Base-by-base conservation (phyloP, 139 green algal species). In the Picochlorum sp. region DNA sequence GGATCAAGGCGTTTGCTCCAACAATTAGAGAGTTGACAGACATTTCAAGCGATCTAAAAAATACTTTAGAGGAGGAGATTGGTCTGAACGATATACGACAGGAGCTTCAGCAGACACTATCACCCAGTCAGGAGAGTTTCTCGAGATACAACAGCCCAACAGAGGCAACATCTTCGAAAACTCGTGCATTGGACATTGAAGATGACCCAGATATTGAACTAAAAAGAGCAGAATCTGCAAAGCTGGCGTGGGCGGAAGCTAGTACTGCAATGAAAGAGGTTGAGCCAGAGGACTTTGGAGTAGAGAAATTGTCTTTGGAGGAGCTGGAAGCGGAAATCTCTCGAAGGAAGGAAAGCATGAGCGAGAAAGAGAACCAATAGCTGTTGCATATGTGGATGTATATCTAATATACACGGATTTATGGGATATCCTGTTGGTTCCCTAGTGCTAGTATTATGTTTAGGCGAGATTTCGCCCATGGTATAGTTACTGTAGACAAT, bases 11-110 rank as follows among this genome's bases (percentile, higher is more conserved):
- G 0, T 94, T 99, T 69, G 76, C 91, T 44, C 93, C 93, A 16
- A 96, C 93, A 25, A 94, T 99, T 44, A 74, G 73, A n/a, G 93
- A 99, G 74, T 70, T 99, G 6, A 78, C 70, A 4, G 60, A 89
- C 22, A 87, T 95, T 1, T 89, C 80, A 0, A 72, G 69, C 40
- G 93, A 99, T 33, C 80, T 99, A 14, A 86, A 86, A 58, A 81
- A 58, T 33, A 94, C 89, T 3, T 50, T 99, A 41, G 83, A 97
- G 41, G 67, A 94, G 49, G 87, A 98, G 71, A 89, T 98, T 51
- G 92, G 92, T 1, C 61, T 98, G 10, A 85, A 97, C 40, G 90
- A 98, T 43, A 78, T 97, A 45, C 67, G 76, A 33, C 49, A 85
- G 1, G 85, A 85, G 37, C 57, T 84, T 9, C 25, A 49, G n/a